A percentile compares a stretch with the other conserved stretches of the same genome.
phyloP scores from a whole-genome alignment of 352 stramenopile species.

The Phytophthora hybrid region DNA sequence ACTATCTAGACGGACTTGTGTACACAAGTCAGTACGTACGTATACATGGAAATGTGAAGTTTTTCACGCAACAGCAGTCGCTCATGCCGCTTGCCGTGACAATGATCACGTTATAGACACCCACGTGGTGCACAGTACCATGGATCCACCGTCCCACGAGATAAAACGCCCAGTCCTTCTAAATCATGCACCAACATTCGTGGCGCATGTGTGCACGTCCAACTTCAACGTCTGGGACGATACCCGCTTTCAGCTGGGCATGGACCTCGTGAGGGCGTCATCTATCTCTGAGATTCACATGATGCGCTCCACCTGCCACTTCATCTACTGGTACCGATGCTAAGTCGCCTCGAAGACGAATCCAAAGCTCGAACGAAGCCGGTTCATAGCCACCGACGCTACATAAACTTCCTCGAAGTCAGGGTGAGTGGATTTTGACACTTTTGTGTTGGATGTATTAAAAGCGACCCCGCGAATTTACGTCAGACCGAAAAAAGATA shows the following conservation, averaged over 20 bases:
- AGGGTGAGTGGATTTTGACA: slow-evolving; percentile 5
- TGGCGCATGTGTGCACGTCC: slow-evolving; percentile 1
- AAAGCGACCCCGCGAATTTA: no score
- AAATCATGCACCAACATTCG: neutral
- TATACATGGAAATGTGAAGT: slow-evolving; percentile 19
- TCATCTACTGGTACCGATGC: slow-evolving; percentile 12
- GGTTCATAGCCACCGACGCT: neutral
- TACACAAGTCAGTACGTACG: slow-evolving; percentile 5
- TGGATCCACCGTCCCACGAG: neutral
- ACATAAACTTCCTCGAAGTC: slow-evolving; percentile 9
- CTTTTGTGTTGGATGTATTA: no score
- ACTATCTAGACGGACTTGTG: slow-evolving; percentile 15
- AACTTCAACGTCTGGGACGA: slow-evolving; percentile 12
- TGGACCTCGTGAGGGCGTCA: slow-evolving; percentile 6
- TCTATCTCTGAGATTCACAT: slow-evolving; percentile 8
- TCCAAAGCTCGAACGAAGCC: neutral
- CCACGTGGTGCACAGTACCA: neutral
- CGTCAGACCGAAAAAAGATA: no score
- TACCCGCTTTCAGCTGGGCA: neutral
- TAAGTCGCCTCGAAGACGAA: slow-evolving; percentile 13
- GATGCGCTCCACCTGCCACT: slow-evolving; percentile 7
- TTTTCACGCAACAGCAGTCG: slow-evolving; percentile 14
- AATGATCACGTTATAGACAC: neutral
- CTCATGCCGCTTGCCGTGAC: slow-evolving; percentile 1
- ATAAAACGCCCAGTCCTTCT: neutral